These are phyloP conservation scores for Citeromyces hawaiiensis DNA, from an alignment of 1,139 yeast genomes.

Conservation along the genomic window DNA sequence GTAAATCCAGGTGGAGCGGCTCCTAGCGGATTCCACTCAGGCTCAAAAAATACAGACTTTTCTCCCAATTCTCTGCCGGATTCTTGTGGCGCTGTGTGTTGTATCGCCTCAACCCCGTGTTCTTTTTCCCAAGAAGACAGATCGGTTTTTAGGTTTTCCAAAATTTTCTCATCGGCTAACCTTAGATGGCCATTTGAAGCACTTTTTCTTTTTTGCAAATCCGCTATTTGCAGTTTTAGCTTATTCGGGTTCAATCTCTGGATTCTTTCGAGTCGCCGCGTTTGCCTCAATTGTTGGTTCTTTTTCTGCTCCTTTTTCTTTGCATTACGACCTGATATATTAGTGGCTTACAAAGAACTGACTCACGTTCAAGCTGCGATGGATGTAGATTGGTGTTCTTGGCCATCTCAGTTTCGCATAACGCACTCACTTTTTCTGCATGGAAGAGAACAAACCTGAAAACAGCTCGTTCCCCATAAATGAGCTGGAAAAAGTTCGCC, in stretches of 20 bases:
- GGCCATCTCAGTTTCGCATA: neutral
- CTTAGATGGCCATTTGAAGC: constrained; percentile 8
- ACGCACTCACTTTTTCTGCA: neutral
- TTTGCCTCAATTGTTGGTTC: constrained; percentile 5
- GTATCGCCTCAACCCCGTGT: constrained; percentile 3
- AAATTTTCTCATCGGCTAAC: constrained; percentile 7
- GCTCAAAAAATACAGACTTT: constrained; percentile 24
- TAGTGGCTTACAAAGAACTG: neutral
- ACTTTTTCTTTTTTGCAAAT: constrained; percentile 7
- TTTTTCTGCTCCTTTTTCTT: constrained; percentile 5
- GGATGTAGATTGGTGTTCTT: neutral
- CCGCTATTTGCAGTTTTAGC: constrained; percentile 7
- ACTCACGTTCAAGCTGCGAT: neutral
- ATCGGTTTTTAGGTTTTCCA: constrained; percentile 13
- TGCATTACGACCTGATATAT: constrained; percentile 5
- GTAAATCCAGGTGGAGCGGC: constrained; percentile 15
- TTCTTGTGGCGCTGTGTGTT: constrained; percentile 1
- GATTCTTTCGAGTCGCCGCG: constrained; percentile 10
- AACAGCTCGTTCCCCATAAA: constrained; percentile 31
- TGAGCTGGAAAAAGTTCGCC: constrained; percentile 45
- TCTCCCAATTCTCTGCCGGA: constrained; percentile 12
- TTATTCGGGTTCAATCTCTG: constrained; percentile 8
- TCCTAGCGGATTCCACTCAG: constrained; percentile 28
- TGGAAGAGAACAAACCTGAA: neutral
- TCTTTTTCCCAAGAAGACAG: constrained; percentile 3